Percentiles rank a stretch among this genome's conserved stretches.
These are phyloP conservation scores for Solanum clarkiae DNA, from an alignment of 257 asterid genomes.

Conservation along the genomic window DNA sequence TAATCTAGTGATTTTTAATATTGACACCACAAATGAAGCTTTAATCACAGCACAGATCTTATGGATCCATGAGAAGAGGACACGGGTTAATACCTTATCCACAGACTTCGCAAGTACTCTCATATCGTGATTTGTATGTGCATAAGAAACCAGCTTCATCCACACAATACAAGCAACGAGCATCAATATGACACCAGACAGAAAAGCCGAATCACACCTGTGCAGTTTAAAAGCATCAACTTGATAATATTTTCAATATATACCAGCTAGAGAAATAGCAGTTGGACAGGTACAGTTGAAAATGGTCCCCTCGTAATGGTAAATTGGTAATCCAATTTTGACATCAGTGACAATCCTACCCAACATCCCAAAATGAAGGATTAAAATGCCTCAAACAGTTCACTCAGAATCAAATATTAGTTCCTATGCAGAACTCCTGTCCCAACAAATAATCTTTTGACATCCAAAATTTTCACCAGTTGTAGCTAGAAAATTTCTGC, in stretches of 20 bases:
- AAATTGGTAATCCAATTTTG: not conserved
- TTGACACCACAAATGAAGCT: not conserved
- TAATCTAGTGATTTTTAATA: not conserved
- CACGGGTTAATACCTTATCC: conserved; percentile 45
- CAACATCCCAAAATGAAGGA: not conserved
- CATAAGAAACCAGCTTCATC: conserved; percentile 92
- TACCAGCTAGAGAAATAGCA: not conserved
- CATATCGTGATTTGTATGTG: conserved; percentile 86
- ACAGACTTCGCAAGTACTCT: conserved; percentile 58
- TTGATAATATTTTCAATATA: not conserved
- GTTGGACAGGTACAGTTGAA: not conserved
- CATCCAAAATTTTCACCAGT: not conserved
- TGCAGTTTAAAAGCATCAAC: conserved; percentile 10
- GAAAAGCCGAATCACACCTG: conserved; percentile 96
- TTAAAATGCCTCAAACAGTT: not conserved
- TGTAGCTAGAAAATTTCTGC: not conserved
- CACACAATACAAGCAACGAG: conserved; percentile 70
- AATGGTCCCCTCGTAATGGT: not conserved
- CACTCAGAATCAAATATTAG: not conserved
- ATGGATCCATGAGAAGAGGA: not conserved
- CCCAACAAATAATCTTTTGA: not conserved
- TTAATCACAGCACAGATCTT: not conserved
- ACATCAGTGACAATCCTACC: not conserved
- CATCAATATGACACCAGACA: conserved; percentile 77
- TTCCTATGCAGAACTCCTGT: not conserved